phyloP scores from a whole-genome alignment of 805 yeast species.

The Cyberlindnera misumaiensis region DNA sequence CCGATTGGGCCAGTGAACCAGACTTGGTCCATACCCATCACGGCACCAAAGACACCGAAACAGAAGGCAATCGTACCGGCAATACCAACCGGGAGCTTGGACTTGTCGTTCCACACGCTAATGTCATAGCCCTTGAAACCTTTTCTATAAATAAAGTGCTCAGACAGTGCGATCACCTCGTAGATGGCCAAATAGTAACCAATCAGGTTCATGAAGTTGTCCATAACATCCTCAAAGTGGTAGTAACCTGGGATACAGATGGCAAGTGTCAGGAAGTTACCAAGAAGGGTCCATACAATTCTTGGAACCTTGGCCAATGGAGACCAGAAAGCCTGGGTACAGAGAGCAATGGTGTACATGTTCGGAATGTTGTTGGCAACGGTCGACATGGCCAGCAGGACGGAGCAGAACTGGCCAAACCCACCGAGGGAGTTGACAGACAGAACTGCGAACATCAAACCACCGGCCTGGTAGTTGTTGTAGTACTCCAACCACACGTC shows the following conservation, averaged over 20 bases:
- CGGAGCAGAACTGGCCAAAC: constrained; percentile 87
- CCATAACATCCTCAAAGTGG: constrained; percentile 64
- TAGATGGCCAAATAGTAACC: constrained; percentile 89
- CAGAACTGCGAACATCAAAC: constrained; percentile 71
- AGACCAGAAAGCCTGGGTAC: constrained; percentile 81
- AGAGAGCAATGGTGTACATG: constrained; percentile 84
- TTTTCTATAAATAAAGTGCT: constrained; percentile 73
- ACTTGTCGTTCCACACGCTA: constrained; percentile 50
- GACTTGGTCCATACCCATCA: constrained; percentile 77
- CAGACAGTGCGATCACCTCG: constrained; percentile 66
- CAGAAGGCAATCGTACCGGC: constrained; percentile 78
- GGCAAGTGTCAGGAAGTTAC: constrained; percentile 72
- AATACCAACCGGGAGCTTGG: constrained; percentile 61
- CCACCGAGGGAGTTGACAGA: constrained; percentile 78
- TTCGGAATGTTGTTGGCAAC: constrained; percentile 91
- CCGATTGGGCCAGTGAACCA: constrained; percentile 79
- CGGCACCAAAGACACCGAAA: constrained; percentile 82
- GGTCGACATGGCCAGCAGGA: constrained; percentile 75
- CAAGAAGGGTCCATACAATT: constrained; percentile 71
- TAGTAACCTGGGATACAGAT: constrained; percentile 86
- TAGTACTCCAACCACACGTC: constrained; percentile 44
- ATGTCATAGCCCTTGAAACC: constrained; percentile 58
- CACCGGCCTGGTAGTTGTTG: constrained; percentile 59
- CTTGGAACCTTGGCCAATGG: constrained; percentile 73
- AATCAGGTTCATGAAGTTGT: constrained; percentile 84